Evolutionary conservation across 2,329 filamentous ascomycete genomes (phyloP), one percentile per base, ranked within the genome.

Genomic region (Fusarium fujikuroi): DNA sequence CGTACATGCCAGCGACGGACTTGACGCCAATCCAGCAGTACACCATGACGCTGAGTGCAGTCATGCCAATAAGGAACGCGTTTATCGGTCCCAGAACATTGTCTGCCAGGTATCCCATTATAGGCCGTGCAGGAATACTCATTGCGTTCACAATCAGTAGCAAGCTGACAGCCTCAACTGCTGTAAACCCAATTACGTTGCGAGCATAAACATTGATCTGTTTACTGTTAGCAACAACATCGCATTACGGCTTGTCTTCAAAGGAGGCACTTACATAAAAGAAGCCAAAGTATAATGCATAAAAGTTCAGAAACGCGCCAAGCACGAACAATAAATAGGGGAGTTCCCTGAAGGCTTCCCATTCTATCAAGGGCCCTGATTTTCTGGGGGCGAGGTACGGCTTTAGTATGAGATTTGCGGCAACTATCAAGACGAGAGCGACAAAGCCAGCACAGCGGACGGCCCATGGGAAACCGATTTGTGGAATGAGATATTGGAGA

Each of bases 101-200:
- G 81, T 92, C 91, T 12, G 91, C 90, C 7, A 91, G 75, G 73
- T 86, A 83, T 75, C 87, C 90, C 4, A 90, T 90, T 2, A 90
- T 75, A 12, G 92, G 70, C 2, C 91, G 87, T 21, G 89, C 90
- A 9, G 88, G 71, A 21, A 89, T 74, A 7, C 91, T 89, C 39
- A 91, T 84, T 36, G 88, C 90, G 79, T 93, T 93, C 77, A 92
- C 82, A 30, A 92, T 83, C n/a, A 93, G 84, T 18, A 93, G 82
- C 19, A 93, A 80, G 73, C 85, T 84, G 4, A 79, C 78, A 14
- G 80, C 80, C 56, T 91, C 87, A 60, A 92, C 85, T 11, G 89
- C 85, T 6, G 80, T 79, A 14, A 90, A 73, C 11, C 81, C 80
- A 37, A 86, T 80, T 25, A 77, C 66, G 23, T 75, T 78, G 36